phyloP scores from a whole-genome alignment of 805 yeast species.

The Saccharomycopsis olivae region DNA sequence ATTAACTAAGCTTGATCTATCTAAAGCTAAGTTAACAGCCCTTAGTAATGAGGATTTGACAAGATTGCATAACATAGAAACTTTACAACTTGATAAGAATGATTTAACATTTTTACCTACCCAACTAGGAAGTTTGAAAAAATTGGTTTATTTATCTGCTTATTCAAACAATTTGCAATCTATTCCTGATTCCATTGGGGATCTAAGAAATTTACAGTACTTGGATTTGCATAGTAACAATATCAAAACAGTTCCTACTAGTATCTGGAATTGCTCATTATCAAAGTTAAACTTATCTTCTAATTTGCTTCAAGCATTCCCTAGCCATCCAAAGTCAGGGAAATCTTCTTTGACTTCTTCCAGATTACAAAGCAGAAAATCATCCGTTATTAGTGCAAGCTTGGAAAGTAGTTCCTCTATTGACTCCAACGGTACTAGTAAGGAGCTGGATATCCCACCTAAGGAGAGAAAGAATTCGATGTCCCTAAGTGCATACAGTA shows the following conservation, averaged over 20 bases:
- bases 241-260: constrained; percentile 42
- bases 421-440: too few relatives aligned
- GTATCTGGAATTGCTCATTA: constrained; percentile 73
- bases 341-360: constrained; percentile 13
- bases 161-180: constrained; percentile 64
- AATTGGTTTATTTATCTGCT: constrained; percentile 55
- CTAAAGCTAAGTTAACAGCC: constrained; percentile 73
- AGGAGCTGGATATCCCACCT: background rate
- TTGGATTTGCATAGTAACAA: constrained; percentile 58
- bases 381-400: constrained; percentile 1
- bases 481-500: background rate
- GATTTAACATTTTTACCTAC: constrained; percentile 70
- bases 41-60: constrained; percentile 55
- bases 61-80: constrained; percentile 56
- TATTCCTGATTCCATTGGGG: constrained; percentile 57
- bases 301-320: constrained; percentile 40
- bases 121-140: constrained; percentile 48
- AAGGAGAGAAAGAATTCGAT: background rate
- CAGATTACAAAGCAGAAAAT: constrained; percentile 4
- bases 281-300: constrained; percentile 85
- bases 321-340: constrained; percentile 15
- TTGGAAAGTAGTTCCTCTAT: background rate
- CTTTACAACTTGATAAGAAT: constrained; percentile 67
- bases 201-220: constrained; percentile 38
- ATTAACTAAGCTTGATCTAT: constrained; percentile 62